Conservation (phyloP, 768 basidiomycete species). For the Termitomyces sp. region DNA sequence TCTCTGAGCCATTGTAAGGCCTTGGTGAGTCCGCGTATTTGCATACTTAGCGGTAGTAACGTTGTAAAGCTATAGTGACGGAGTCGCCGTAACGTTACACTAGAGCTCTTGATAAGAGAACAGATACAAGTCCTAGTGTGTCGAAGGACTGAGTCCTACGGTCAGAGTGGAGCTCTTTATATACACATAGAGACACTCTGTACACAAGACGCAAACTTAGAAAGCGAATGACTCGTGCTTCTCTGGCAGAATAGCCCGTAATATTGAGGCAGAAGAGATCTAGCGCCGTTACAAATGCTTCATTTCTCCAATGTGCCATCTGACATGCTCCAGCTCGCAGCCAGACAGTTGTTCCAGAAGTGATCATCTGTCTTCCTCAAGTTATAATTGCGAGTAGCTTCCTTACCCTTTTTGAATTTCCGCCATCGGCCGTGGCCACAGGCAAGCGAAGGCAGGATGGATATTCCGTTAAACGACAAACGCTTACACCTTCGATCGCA, state of each 20-base stretch:
- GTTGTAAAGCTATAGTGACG: too few species aligned
- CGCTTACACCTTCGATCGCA: not conserved
- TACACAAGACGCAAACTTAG: too few species aligned
- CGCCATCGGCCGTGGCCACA: slow-evolving; percentile 11
- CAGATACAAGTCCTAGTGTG: too few species aligned
- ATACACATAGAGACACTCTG: too few species aligned
- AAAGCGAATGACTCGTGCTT: too few species aligned
- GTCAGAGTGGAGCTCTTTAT: too few species aligned
- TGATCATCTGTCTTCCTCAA: not conserved
- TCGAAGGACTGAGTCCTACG: too few species aligned
- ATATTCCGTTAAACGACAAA: slow-evolving; percentile 14
- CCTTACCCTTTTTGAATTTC: not conserved
- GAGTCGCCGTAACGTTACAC: too few species aligned
- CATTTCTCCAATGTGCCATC: not conserved
- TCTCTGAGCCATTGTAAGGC: slow-evolving; percentile 14
- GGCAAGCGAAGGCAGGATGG: slow-evolving; percentile 25
- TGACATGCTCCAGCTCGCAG: not conserved
- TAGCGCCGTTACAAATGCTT: not conserved
- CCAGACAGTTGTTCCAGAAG: not conserved
- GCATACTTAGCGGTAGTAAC: slow-evolving; percentile 12
- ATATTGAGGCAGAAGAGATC: too few species aligned
- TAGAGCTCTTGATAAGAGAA: too few species aligned
- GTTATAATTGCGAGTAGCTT: not conserved
- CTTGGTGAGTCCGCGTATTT: slow-evolving; percentile 9
- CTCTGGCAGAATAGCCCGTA: too few species aligned